Percentiles rank a stretch among this genome's conserved stretches.
Conservation (phyloP, 768 basidiomycete genomes). For the Termitomyces sp. region DNA sequence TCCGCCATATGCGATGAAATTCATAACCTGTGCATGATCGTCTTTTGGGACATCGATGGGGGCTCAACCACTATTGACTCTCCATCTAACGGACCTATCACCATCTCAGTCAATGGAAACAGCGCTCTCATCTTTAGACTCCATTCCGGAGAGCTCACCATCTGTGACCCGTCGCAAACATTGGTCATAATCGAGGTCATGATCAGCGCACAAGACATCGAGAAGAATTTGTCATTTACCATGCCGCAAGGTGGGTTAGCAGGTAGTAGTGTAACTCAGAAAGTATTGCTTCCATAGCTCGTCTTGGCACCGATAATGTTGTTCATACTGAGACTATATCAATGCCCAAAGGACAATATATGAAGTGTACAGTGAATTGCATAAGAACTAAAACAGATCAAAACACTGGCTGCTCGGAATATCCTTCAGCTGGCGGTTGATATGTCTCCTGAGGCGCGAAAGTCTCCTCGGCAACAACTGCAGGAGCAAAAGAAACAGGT, state of each 20-base stretch:
- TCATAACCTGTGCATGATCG: constrained; percentile 37
- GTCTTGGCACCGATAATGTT: neutral
- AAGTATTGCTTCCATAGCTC: neutral
- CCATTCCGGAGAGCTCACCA: constrained; percentile 37
- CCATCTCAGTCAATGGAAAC: constrained; percentile 34
- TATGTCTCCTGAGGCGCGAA: constrained; percentile 39
- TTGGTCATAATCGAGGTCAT: constrained; percentile 30
- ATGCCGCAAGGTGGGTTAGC: constrained; percentile 44
- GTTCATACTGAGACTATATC: neutral
- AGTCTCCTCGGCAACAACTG: constrained; percentile 49
- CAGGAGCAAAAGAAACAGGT: constrained; percentile 46
- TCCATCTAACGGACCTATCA: constrained; percentile 19
- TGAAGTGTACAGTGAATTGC: neutral
- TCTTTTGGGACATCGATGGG: constrained; percentile 50
- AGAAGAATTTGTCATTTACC: constrained; percentile 28
- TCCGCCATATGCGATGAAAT: constrained; percentile 45
- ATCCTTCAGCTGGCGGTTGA: constrained; percentile 31
- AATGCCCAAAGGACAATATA: neutral
- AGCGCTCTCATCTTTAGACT: constrained; percentile 38
- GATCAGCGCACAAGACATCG: constrained; percentile 20
- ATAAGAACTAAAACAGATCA: constrained; percentile 28
- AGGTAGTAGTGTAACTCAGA: constrained; percentile 40
- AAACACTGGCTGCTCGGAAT: constrained; percentile 51
- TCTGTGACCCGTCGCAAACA: constrained; percentile 65
- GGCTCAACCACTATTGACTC: constrained; percentile 35